Base-by-base conservation (phyloP, 1,139 yeast genomes). In the Suhomyces yuchorum region DNA sequence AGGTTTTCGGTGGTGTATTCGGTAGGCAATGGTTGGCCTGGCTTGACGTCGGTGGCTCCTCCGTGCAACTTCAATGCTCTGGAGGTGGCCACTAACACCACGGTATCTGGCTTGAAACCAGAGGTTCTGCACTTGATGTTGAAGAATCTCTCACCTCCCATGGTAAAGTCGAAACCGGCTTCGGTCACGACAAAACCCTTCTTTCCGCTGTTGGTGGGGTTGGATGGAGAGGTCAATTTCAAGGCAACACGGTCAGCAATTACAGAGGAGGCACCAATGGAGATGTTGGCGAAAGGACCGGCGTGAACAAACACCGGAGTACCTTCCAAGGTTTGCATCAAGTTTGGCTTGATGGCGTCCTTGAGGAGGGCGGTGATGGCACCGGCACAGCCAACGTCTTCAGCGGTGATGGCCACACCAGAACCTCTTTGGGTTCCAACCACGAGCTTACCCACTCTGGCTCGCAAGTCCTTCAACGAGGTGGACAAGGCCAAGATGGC, bases 271-370 rank as follows among this genome's bases (percentile, higher is more conserved):
- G 98, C 97, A 64, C 98, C 99, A 66, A 93, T 93, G 42, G 97
- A 89, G 58, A 93, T 93, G 70, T 93, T 93, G 59, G 99, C 99
- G 67, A 93, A 93, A 44, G 99, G 99, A 56, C 99, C 99, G 50
- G 98, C 98, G 66, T 93, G 99, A 46, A 93, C 97, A 61, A 93
- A 85, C 38, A 93, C 99, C 32, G 99, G 99, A 22, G 98, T 91
- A 55, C 99, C 99, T 73, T 93, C 99, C 58, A 93, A 80, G 46
- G 98, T 90, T 74, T 93, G 99, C 99, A 93, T 93, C 64, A 93
- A 75, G 68, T 92, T 93, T 57, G 99, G 99, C 75, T 93, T 92
- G 65, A 93, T 87, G 37, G 99, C 97, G 66, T 93, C 99, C 75
- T 91, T 92, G 77, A 93, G 81, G 60, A 93, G 75, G 11, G 98